Percentiles rank a stretch among this genome's conserved stretches.
phyloP scores from a whole-genome alignment of 352 stramenopile genomes.

The Aphanomyces stellatus region DNA sequence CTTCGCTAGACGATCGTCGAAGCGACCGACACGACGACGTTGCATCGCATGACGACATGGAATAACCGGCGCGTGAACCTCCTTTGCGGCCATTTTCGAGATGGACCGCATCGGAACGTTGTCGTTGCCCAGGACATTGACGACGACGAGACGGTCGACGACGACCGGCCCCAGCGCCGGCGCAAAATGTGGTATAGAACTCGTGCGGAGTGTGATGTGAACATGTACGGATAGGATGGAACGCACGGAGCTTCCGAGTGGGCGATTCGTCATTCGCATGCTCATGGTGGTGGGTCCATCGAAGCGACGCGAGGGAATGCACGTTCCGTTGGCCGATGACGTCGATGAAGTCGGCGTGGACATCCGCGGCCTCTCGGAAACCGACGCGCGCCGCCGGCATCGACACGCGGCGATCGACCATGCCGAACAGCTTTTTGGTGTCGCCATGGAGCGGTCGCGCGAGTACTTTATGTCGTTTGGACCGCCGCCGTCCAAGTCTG shows the following conservation, averaged over 20 bases:
- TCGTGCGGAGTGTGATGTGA: background rate
- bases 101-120: background rate
- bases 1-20: background rate
- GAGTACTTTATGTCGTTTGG: too few species aligned
- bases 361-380: too few species aligned
- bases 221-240: background rate
- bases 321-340: too few species aligned
- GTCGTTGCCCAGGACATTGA: background rate
- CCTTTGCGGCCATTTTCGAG: background rate
- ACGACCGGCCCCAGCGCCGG: background rate
- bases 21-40: background rate
- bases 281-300: background rate
- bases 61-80: background rate
- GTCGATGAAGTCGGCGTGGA: too few species aligned
- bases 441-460: too few species aligned
- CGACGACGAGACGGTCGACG: background rate
- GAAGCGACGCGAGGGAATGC: too few species aligned
- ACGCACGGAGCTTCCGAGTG: background rate
- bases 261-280: background rate
- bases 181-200: background rate
- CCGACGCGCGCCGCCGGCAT: too few species aligned
- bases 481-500: too few species aligned
- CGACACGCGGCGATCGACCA: too few species aligned
- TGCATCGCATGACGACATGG: background rate
- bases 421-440: too few species aligned